Conservation (phyloP, 2,329 filamentous ascomycete genomes). For the Nemania sp. region DNA sequence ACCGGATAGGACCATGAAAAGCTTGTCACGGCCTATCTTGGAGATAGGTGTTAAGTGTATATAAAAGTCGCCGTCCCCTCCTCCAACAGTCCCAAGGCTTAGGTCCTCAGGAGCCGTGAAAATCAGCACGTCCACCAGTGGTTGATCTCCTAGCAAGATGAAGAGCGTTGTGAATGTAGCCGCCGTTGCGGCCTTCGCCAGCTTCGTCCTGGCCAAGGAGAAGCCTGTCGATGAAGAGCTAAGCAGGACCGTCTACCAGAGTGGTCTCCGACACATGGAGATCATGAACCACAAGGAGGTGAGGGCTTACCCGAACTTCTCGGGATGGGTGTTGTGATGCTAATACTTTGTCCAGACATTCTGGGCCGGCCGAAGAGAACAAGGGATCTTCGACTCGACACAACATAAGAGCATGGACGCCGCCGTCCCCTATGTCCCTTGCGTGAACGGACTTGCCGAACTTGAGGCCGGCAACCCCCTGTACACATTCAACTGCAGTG, state of each 20-base stretch:
- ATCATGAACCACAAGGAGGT: slow-evolving; percentile 51
- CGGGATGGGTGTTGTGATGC: slow-evolving; percentile 9
- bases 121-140: slow-evolving; percentile 27
- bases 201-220: slow-evolving; percentile 49
- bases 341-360: slow-evolving; percentile 43
- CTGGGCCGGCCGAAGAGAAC: slow-evolving; percentile 48
- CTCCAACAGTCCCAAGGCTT: neutral
- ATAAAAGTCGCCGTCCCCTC: slow-evolving; percentile 25
- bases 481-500: slow-evolving; percentile 50
- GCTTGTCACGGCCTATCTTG: slow-evolving; percentile 38
- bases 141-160: slow-evolving; percentile 43
- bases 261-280: slow-evolving; percentile 49
- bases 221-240: slow-evolving; percentile 48
- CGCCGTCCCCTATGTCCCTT: slow-evolving; percentile 42
- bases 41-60: slow-evolving; percentile 7
- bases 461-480: slow-evolving; percentile 45
- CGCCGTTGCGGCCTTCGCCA: slow-evolving; percentile 47
- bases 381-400: slow-evolving; percentile 46
- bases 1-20: neutral
- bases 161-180: slow-evolving; percentile 46
- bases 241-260: slow-evolving; percentile 50
- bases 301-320: slow-evolving; percentile 17
- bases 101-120: slow-evolving; percentile 31
- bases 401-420: slow-evolving; percentile 49
- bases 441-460: slow-evolving; percentile 47